Evolutionary conservation across 169 alveolate species (phyloP), one percentile per base, ranked within the genome.

Genomic region (Plasmodium malariae): DNA sequence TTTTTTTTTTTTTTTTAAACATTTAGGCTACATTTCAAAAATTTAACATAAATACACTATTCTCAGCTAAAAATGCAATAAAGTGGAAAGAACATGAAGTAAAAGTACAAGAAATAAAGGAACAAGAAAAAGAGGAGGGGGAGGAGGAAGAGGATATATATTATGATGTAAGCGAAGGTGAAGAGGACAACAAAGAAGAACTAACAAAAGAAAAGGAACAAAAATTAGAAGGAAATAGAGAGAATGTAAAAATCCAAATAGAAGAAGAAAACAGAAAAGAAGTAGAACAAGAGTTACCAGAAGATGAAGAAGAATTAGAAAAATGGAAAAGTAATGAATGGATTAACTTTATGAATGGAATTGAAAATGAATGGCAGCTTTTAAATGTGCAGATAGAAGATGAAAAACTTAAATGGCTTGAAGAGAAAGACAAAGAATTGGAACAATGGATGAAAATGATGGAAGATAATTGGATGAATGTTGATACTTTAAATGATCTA

Each of bases 51-150:
- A n/a, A n/a, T n/a, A n/a, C n/a, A n/a, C 26, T 11, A 7, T n/a
- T 19, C 14, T 3, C 65, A n/a, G 12, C 12, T n/a, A 55, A 21
- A 3, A 55, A 55, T 11, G 26, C 26, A 0, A 55, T 55, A 17
- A 14, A 19, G 19, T 55, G 65, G 65, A 45, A 67, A 67, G 28
- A 67, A 67, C n/a, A n/a, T n/a, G n/a, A n/a, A n/a, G n/a, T n/a
- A n/a, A n/a, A n/a, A n/a, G n/a, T n/a, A n/a, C n/a, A n/a, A n/a
- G n/a, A n/a, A n/a, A n/a, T n/a, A n/a, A n/a, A n/a, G n/a, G 54
- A 37, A 67, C 57, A n/a, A 45, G 36, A 40, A 4, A 17, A 43
- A 0, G 62, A 21, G 1, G 43, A 68, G 1, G 78, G 36, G 1
- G 63, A 34, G 0, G 65, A 45, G 0, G 49, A 0, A 6, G 36